Evolutionary conservation across 2,329 filamentous ascomycete genomes (phyloP), one percentile per base, ranked within the genome.

Genomic region (Aspergillus ochraceoroseus): DNA sequence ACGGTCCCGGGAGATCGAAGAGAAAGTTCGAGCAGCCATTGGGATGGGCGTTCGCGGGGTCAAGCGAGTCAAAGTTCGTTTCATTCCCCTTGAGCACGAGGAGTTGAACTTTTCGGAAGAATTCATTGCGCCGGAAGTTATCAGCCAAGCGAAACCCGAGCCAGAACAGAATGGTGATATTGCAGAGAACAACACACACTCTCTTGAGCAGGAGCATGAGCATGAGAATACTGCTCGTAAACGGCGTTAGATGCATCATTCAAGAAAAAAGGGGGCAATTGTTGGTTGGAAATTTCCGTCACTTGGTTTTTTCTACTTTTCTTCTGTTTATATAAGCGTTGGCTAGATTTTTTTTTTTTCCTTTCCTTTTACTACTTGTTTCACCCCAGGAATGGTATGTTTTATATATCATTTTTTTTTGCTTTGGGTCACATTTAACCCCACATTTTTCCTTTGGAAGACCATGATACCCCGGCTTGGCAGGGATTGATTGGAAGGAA

Each of bases 1-100:
- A 38, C 77, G 84, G 39, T 77, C 82, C 5, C 73, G 79, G 25
- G 68, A 54, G 11, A 72, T 94, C 9, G 92, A 98, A 64, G 77
- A 83, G 23, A 69, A 73, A 2, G 75, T 96, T 23, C 79, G 92
- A 45, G 75, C 80, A 30, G 75, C 75, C 41, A 76, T 95, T 17
- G 87, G 86, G 18, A 70, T 74, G 46, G 85, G 83, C 52, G 85
- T 95, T 9, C 79, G 86, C 45, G 90, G 92, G 1, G 87, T 92
- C 26, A 82, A 87, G 62, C 79, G 85, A 48, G 77, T 98, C 22
- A 83, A 85, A 47, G 76, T 96, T 36, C 81, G 88, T 28, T 96
- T 96, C 60, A 78, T 92, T 19, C 77, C 83, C 25, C 78, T 79
- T 52, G 81, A 85, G 12, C 72, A 74, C 18, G 64, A 70, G 8